These are phyloP conservation scores for Arxiozyma telluris DNA, from an alignment of 1,139 yeast species.

Conservation along the genomic window DNA sequence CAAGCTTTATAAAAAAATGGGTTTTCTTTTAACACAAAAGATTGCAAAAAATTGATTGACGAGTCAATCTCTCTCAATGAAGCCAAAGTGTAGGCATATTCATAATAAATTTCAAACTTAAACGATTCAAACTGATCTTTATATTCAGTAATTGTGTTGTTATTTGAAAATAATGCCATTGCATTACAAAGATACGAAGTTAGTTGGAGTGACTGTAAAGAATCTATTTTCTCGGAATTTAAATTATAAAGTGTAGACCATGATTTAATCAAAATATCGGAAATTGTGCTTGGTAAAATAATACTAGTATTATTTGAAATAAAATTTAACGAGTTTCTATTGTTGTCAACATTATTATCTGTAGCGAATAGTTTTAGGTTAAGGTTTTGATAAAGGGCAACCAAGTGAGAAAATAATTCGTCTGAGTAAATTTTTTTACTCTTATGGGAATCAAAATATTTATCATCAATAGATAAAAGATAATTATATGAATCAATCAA, in stretches of 20 bases:
- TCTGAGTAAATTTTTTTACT: constrained; percentile 8
- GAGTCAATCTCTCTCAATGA: constrained; percentile 30
- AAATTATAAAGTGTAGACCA: constrained; percentile 23
- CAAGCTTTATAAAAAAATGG: constrained; percentile 40
- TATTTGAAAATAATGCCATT: constrained; percentile 13
- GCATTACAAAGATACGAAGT: constrained; percentile 26
- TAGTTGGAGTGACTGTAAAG: constrained; percentile 24
- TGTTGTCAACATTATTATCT: background rate
- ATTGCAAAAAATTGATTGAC: constrained; percentile 33
- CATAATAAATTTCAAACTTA: constrained; percentile 24
- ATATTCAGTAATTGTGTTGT: background rate
- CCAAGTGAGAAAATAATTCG: constrained; percentile 10
- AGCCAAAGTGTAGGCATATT: constrained; percentile 32
- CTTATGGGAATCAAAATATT: constrained; percentile 9
- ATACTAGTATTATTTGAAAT: constrained; percentile 16
- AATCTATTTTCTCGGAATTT: constrained; percentile 11
- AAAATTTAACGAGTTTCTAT: constrained; percentile 15
- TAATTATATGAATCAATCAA: constrained; percentile 20
- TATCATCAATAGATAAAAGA: constrained; percentile 7
- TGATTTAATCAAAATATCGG: constrained; percentile 15
- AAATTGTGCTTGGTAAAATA: constrained; percentile 17
- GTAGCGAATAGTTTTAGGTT: constrained; percentile 1
- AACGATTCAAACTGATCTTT: background rate
- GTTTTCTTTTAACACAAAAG: constrained; percentile 30
- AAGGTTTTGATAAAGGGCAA: constrained; percentile 14